phyloP scores from a whole-genome alignment of 2,329 filamentous ascomycete genomes.

The Cryphonectria radicalis region DNA sequence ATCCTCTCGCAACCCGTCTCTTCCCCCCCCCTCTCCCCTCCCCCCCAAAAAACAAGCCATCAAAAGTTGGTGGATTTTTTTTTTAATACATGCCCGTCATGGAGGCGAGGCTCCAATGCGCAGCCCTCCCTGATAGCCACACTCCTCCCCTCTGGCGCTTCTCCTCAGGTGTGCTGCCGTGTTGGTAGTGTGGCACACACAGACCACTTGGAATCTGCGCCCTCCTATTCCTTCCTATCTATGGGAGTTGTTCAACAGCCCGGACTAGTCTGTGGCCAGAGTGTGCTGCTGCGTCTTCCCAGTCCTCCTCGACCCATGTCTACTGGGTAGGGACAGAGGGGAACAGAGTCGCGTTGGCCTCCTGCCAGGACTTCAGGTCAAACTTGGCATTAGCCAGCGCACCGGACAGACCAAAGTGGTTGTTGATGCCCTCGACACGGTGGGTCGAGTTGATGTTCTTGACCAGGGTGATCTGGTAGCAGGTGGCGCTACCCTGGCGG shows the following conservation, averaged over 20 bases:
- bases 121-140: neutral
- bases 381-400: constrained; percentile 50
- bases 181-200: neutral
- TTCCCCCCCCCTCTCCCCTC: too few relatives aligned
- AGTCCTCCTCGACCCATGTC: constrained; percentile 6
- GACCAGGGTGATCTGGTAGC: constrained; percentile 84
- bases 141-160: neutral
- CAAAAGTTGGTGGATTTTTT: neutral
- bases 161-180: neutral
- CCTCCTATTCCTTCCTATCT: neutral
- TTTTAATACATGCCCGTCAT: neutral
- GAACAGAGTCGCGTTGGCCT: constrained; percentile 39
- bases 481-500: constrained; percentile 81
- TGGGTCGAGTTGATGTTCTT: constrained; percentile 91
- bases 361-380: constrained; percentile 41
- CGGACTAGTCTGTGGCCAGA: neutral
- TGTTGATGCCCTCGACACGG: constrained; percentile 73
- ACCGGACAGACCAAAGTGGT: constrained; percentile 70
- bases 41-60: neutral
- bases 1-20: neutral
- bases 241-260: neutral
- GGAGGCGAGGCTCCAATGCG: neutral
- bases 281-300: neutral
- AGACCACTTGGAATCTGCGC: neutral
- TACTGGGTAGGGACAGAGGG: constrained; percentile 37